Conservation (phyloP, 1,139 yeast species). For the Saccharomyces hybrid region DNA sequence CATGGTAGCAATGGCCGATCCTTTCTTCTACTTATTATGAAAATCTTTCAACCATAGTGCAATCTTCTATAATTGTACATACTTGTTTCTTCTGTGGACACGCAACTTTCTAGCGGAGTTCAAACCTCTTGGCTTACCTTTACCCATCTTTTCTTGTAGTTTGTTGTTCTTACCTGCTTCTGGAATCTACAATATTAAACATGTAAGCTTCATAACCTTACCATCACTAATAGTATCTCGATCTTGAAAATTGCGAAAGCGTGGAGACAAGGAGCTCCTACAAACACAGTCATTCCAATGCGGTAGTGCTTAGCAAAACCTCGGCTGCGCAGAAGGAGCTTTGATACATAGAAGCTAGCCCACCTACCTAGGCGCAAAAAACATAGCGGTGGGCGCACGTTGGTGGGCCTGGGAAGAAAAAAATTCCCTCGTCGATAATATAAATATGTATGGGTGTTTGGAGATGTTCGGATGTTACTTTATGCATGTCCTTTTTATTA, state of each 20-base stretch:
- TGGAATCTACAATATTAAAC: background rate
- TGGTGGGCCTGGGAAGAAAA: background rate
- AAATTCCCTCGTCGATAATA: background rate
- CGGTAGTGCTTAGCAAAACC: background rate
- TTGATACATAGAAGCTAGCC: background rate
- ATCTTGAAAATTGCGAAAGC: background rate
- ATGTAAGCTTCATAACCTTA: background rate
- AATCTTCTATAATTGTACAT: conserved; percentile 26
- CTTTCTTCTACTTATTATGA: background rate
- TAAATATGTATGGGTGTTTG: background rate
- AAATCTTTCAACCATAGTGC: background rate
- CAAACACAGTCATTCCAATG: background rate
- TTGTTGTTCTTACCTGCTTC: conserved; percentile 7
- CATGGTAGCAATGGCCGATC: background rate
- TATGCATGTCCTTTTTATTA: background rate
- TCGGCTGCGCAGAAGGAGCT: background rate
- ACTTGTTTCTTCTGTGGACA: conserved; percentile 98
- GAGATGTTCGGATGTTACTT: background rate
- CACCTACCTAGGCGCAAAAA: background rate
- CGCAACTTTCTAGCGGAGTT: conserved; percentile 99
- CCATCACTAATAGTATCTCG: background rate
- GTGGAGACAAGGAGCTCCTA: background rate
- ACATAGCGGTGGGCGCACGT: background rate
- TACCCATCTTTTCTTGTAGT: conserved; percentile 33
- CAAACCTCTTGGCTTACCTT: conserved; percentile 52